These are phyloP conservation scores for Protoeuglena noctilucae DNA, from an alignment of 139 green algal genomes.

Conservation along the genomic window DNA sequence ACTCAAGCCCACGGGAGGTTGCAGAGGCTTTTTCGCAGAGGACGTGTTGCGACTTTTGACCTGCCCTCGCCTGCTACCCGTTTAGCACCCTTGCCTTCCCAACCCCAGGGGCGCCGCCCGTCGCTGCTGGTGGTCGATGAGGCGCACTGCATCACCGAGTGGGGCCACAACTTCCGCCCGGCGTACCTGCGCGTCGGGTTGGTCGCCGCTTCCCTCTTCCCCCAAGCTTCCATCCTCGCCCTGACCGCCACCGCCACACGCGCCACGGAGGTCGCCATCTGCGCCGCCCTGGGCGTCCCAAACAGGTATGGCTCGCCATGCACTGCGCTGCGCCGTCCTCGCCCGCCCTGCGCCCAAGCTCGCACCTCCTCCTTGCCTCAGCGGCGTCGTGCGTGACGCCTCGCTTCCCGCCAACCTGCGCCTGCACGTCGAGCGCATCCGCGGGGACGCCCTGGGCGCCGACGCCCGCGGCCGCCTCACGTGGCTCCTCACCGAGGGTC, in stretches of 20 bases:
- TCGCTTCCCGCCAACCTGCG: conserved; percentile 54
- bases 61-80: too few relatives aligned
- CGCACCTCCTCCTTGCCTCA: background rate
- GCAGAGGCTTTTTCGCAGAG: too few relatives aligned
- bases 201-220: conserved; percentile 31
- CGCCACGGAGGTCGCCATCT: conserved; percentile 35
- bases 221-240: conserved; percentile 47
- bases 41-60: too few relatives aligned
- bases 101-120: too few relatives aligned
- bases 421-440: conserved; percentile 26
- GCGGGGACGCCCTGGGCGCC: conserved; percentile 2
- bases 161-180: conserved; percentile 87
- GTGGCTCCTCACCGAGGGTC: conserved; percentile 22
- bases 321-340: conserved; percentile 6
- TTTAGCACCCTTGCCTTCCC: too few relatives aligned
- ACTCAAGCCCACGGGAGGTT: too few relatives aligned
- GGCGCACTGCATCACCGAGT: conserved; percentile 74
- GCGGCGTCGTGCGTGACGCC: conserved; percentile 26
- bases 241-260: conserved; percentile 78
- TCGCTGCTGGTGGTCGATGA: conserved; percentile 23
- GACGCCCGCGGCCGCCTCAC: conserved; percentile 5
- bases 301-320: conserved; percentile 33
- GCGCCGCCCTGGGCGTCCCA: conserved; percentile 2
- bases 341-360: background rate
- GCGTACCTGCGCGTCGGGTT: conserved; percentile 65